Conservation (phyloP, 2,329 filamentous ascomycete species). For the Lithohypha guttulata region DNA sequence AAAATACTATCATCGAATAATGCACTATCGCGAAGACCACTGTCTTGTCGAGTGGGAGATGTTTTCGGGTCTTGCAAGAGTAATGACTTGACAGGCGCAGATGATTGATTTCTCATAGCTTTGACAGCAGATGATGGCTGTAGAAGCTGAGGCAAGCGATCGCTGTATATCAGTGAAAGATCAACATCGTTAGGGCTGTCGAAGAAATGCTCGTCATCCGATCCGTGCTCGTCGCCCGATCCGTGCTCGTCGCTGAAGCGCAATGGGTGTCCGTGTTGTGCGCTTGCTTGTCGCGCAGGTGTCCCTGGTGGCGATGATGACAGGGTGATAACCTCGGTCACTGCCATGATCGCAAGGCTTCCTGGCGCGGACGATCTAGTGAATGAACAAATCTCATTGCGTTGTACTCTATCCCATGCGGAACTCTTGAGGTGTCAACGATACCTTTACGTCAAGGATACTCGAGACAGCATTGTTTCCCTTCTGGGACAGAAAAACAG, state of each 20-base stretch:
- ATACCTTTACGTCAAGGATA: too few species aligned
- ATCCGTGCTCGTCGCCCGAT: too few species aligned
- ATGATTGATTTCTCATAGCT: background rate
- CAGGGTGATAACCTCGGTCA: slow-evolving; percentile 1
- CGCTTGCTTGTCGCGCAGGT: background rate
- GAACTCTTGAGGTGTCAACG: too few species aligned
- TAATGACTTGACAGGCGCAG: background rate
- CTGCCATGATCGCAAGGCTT: background rate
- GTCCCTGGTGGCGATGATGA: slow-evolving; percentile 8
- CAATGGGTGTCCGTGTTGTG: too few species aligned
- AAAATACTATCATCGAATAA: slow-evolving; percentile 24
- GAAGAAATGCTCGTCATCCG: too few species aligned
- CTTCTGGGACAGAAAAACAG: slow-evolving; percentile 2
- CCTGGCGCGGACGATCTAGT: too few species aligned
- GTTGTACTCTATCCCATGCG: too few species aligned
- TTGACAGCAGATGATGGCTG: background rate
- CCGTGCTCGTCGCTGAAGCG: too few species aligned
- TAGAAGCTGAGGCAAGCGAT: too few species aligned
- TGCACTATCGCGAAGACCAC: background rate
- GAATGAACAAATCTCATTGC: too few species aligned
- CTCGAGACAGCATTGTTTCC: too few species aligned
- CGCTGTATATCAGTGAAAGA: too few species aligned
- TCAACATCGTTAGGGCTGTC: background rate
- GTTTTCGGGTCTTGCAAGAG: background rate
- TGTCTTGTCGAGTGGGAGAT: background rate